Conservation (phyloP, 768 basidiomycete species). For the Rhodosporidiobolus odoratus region DNA sequence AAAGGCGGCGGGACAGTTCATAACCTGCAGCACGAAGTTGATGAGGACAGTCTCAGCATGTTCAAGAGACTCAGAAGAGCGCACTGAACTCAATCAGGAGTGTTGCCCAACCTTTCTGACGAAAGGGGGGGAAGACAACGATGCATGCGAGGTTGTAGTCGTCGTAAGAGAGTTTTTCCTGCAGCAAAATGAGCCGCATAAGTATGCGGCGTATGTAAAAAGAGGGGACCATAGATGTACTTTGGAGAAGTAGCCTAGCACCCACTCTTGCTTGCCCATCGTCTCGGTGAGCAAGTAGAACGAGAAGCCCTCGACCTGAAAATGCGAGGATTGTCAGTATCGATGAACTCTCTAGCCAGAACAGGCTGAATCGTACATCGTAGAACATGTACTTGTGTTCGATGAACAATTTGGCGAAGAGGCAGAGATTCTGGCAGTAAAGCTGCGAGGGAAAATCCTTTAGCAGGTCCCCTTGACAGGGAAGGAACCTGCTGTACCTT, state of each 20-base stretch:
- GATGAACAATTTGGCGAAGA: conserved; percentile 98
- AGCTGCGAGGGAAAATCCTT: conserved; percentile 54
- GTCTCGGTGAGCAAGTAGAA: conserved; percentile 91
- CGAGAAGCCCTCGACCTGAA: conserved; percentile 54
- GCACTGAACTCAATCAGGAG: conserved; percentile 96
- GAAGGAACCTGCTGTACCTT: conserved; percentile 56
- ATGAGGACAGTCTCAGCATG: neutral
- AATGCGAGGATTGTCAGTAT: neutral
- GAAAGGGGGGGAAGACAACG: conserved; percentile 87
- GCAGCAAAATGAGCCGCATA: neutral
- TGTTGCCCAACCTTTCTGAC: conserved; percentile 83
- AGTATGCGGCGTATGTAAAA: neutral
- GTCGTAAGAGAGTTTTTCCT: conserved; percentile 94
- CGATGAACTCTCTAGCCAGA: neutral
- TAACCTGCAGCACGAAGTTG: conserved; percentile 60
- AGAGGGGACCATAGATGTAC: conserved; percentile 42
- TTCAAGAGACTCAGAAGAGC: conserved; percentile 43
- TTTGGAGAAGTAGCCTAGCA: conserved; percentile 72
- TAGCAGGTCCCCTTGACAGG: neutral
- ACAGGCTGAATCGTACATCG: conserved; percentile 58
- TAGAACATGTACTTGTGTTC: conserved; percentile 95
- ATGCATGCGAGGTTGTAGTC: conserved; percentile 97
- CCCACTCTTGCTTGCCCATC: conserved; percentile 68
- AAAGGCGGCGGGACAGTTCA: conserved; percentile 60
- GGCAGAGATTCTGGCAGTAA: conserved; percentile 89